Percentiles rank a stretch among this genome's conserved stretches.
Evolutionary conservation across 257 asterid species (phyloP).

Genomic region (Solanum commersonii): DNA sequence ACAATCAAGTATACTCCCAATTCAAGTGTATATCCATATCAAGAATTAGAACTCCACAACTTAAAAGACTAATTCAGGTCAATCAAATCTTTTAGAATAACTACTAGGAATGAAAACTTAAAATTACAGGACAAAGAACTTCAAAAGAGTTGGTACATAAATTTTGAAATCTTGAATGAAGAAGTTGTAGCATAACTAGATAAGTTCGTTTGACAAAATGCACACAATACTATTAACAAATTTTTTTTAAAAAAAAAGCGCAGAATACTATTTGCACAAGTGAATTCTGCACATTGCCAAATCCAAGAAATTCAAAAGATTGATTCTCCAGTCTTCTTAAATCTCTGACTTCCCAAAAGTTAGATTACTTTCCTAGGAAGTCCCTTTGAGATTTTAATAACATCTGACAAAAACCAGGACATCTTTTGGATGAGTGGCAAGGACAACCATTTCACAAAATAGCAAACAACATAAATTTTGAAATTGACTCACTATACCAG

Average conservation of each 20-base stretch:
- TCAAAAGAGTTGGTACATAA: neutral
- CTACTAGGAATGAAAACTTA: neutral
- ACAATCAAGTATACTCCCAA: neutral
- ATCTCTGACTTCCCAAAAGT: neutral
- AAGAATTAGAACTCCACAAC: neutral
- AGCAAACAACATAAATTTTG: neutral
- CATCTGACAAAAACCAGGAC: neutral
- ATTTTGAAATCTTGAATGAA: neutral
- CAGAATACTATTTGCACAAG: neutral
- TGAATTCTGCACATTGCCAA: neutral
- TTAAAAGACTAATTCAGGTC: neutral
- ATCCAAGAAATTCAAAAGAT: neutral
- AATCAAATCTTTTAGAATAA: neutral
- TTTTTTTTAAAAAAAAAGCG: neutral
- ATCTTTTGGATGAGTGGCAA: neutral
- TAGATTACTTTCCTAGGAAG: neutral
- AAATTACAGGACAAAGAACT: neutral
- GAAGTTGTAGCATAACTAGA: neutral
- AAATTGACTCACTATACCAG: neutral
- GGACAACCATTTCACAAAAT: neutral
- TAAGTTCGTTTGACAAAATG: neutral
- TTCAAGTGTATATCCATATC: neutral
- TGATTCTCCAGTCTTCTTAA: neutral
- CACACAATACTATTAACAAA: neutral
- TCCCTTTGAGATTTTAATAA: neutral